Evolutionary conservation across 75 land plant genomes (phyloP), one percentile per base, ranked within the genome.

Genomic region (Selaginella moellendorffii): DNA sequence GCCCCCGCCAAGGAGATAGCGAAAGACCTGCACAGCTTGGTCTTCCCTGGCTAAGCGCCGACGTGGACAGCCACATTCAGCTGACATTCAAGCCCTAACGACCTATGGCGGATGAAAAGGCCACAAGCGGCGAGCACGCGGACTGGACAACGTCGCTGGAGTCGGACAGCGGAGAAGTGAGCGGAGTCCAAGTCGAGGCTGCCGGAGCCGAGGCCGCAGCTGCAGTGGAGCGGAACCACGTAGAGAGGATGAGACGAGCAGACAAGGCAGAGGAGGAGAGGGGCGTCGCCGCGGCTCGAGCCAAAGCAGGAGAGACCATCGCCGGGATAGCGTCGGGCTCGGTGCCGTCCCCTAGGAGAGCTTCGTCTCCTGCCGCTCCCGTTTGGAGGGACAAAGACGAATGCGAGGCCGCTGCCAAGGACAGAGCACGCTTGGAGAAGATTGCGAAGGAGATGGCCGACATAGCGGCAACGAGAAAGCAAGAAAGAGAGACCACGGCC

Each of bases 361-460:
- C 46, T 36, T 36, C 59, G 59, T 2, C 59, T 56, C n/a, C 21
- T 8, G 21, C 8, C 24, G 9, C 8, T 25, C 24, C 59, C 19
- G 19, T 21, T 56, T 56, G 19, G n/a, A 56, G 8, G 24, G 19
- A 56, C n/a, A 56, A n/a, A 19, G 59, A 56, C 24, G 59, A 56
- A n/a, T 19, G 23, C 5, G 59, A 56, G n/a, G 59, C 21, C n/a
- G 59, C 59, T 9, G 59, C 59, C 59, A 56, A 19, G 59, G 19
- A 56, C 5, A 5, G 59, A 21, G 59, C 59, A 8, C 19, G 59
- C 9, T 19, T 56, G 5, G 59, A 56, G 59, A 56, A 56, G 19
- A 56, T 56, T 9, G 59, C 59, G n/a, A 56, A 56, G 19, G 59
- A 56, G 24, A 56, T 56, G 59, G 59, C 59, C 19, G 59, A 56